phyloP scores from a whole-genome alignment of 495 filamentous ascomycete genomes.

The Penicillium crystallinum region DNA sequence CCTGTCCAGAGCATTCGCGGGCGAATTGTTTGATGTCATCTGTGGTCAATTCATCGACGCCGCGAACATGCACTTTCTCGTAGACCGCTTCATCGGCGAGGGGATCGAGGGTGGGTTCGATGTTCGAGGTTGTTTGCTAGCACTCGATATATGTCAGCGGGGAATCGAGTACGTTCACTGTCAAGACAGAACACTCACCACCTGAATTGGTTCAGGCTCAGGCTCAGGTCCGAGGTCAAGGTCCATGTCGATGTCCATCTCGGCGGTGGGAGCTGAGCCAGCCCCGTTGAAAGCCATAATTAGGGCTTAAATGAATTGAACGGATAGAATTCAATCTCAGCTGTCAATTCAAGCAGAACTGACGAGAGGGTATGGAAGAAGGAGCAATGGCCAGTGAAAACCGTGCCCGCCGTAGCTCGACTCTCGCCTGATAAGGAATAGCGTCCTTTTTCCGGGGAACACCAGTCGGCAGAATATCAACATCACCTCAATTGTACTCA shows the following conservation, averaged over 20 bases:
- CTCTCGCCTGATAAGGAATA: conserved; percentile 2
- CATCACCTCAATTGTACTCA: too few relatives aligned
- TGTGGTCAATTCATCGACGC: conserved; percentile 76
- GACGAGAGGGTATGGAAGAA: neutral
- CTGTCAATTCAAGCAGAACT: neutral
- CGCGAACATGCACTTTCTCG: conserved; percentile 74
- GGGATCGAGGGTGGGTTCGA: conserved; percentile 23
- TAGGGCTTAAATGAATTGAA: conserved; percentile 15
- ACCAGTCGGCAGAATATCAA: neutral
- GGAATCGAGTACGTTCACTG: neutral
- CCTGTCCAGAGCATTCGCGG: conserved; percentile 53
- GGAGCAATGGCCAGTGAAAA: conserved; percentile 2
- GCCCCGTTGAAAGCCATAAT: conserved; percentile 7
- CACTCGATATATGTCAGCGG: neutral
- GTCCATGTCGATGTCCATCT: conserved; percentile 79
- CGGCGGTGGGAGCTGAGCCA: conserved; percentile 13
- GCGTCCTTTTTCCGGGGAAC: conserved; percentile 6
- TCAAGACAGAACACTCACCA: conserved; percentile 20
- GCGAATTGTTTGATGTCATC: conserved; percentile 69
- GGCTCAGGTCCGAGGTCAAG: conserved; percentile 54
- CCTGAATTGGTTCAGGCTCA: conserved; percentile 35
- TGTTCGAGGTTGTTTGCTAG: conserved; percentile 21
- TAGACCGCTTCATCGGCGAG: conserved; percentile 30
- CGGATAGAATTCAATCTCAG: neutral
- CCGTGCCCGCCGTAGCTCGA: conserved; percentile 3